Evolutionary conservation across 1,284 basidiomycete genomes (phyloP), one percentile per base, ranked within the genome.

Genomic region (Hemileia vastatrix): DNA sequence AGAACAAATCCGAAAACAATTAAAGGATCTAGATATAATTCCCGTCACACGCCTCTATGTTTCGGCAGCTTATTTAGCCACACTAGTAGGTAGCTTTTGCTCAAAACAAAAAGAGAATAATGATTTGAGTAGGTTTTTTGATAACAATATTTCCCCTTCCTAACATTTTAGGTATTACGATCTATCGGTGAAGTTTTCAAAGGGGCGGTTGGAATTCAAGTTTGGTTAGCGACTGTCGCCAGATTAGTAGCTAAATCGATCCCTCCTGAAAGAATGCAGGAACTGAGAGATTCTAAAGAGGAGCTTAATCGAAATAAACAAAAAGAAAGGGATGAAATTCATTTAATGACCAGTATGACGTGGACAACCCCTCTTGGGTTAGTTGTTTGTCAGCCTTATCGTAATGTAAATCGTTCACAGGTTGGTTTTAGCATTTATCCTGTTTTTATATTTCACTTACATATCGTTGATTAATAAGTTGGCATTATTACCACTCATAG

Each of bases 301-400:
- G 27, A 6, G 21, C 6, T 33, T 48, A 61, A 15, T 56, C 59
- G 9, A 48, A 51, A 45, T 32, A 4, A 4, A 24, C 6, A 44
- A 49, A 52, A 45, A 21, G 27, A 9, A 19, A 49, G 45, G 44
- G 71, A 88, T 66, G 81, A 81, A 67, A 87, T 86, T 75, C 93
- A 96, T 75, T 87, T 93, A 75, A 97, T 98, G 94, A 90, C 90
- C 15, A 83, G 85, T 18, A 91, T 99, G 9, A 86, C 94, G 21
- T 99, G 95, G 95, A 96, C 92, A 9, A 94, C 92, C 0, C 88
- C 91, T 0, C 79, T 99, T 6, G 92, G 92, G 5, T 77, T 98
- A 62, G 94, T 94, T 0, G 89, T 99, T 67, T 91, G 94, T 0
- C 95, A 98, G 77, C 95, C 93, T 1, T 98, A 98, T 76, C 84